Evolutionary conservation across 2,329 filamentous ascomycete species (phyloP).

Genomic region (Penicillium occitanis): DNA sequence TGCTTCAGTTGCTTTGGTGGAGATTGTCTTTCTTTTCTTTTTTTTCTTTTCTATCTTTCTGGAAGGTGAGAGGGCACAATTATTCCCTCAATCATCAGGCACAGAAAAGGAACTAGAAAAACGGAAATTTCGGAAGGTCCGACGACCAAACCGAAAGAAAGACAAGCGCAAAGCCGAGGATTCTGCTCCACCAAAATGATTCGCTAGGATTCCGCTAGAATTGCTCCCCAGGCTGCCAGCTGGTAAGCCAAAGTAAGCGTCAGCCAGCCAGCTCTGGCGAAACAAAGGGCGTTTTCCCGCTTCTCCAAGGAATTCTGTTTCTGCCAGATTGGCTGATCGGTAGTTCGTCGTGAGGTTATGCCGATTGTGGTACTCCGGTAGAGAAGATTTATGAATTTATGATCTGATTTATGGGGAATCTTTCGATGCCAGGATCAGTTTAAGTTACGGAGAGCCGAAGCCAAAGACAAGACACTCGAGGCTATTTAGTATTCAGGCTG

Average conservation of each 20-base stretch:
- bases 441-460: background rate
- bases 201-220: background rate
- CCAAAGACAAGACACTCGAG: background rate
- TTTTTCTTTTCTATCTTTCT: background rate
- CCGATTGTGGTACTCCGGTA: background rate
- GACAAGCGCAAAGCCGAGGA: background rate
- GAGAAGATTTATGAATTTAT: background rate
- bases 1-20: background rate
- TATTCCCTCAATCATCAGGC: constrained; percentile 1
- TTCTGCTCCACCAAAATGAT: background rate
- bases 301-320: background rate
- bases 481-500: background rate
- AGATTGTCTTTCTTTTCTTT: constrained; percentile 13
- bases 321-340: background rate
- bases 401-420: background rate
- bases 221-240: background rate
- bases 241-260: background rate
- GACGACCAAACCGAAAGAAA: background rate
- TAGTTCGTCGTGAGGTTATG: background rate
- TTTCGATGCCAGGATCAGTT: background rate
- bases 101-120: background rate
- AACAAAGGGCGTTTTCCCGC: background rate
- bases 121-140: background rate
- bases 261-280: background rate
- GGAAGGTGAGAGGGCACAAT: background rate